Conservation (phyloP, 208 protist genomes). For the Vickermania spadyakhi region DNA sequence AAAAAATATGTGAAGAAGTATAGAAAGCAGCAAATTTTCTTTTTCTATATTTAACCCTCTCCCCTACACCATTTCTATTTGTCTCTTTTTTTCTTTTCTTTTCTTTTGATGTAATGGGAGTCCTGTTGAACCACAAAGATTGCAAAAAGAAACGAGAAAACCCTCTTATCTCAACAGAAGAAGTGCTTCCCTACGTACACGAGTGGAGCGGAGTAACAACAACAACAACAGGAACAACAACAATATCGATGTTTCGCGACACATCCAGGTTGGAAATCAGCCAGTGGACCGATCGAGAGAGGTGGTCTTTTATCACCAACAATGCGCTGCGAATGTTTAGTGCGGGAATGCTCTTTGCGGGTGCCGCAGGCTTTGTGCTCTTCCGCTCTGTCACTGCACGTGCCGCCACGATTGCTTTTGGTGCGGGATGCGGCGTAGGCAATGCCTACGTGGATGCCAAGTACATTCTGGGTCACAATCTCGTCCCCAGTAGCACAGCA, state of each 20-base stretch:
- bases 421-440: slow-evolving; percentile 71
- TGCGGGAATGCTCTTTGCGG: slow-evolving; percentile 61
- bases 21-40: too few species aligned
- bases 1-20: too few species aligned
- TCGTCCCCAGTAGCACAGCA: not conserved
- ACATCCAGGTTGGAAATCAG: not conserved
- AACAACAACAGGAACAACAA: too few species aligned
- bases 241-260: not conserved
- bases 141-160: too few species aligned
- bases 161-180: too few species aligned
- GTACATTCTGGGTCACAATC: slow-evolving; percentile 80
- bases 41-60: too few species aligned
- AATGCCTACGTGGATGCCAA: slow-evolving; percentile 79
- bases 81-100: too few species aligned
- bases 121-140: too few species aligned
- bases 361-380: slow-evolving; percentile 42
- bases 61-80: too few species aligned
- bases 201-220: too few species aligned
- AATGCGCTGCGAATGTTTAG: slow-evolving; percentile 68
- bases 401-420: slow-evolving; percentile 45
- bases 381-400: slow-evolving; percentile 54
- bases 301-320: slow-evolving; percentile 72
- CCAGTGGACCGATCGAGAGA: slow-evolving; percentile 45
- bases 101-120: too few species aligned
- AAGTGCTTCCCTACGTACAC: too few species aligned